Evolutionary conservation across 2,329 filamentous ascomycete genomes (phyloP).

Genomic region (Microsporum audouinii): DNA sequence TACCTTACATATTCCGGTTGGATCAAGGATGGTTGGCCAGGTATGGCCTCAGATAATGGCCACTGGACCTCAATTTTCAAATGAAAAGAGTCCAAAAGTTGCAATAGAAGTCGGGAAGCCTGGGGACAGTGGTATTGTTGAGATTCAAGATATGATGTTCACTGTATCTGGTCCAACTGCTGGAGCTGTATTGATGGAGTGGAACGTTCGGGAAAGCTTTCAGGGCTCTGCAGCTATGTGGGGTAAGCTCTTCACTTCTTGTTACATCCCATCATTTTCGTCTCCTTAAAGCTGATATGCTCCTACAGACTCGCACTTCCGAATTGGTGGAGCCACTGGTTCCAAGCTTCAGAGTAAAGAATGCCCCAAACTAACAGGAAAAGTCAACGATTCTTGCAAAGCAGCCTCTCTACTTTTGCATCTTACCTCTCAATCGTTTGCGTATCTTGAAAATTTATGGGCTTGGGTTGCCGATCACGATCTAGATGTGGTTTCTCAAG

Average conservation of each 20-base stretch:
- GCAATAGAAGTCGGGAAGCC: constrained; percentile 20
- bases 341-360: constrained; percentile 22
- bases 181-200: constrained; percentile 28
- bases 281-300: constrained; percentile 11
- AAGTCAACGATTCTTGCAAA: constrained; percentile 17
- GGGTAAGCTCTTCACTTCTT: not conserved
- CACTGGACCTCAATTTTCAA: constrained; percentile 21
- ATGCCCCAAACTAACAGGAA: constrained; percentile 20
- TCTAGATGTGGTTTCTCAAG: constrained; percentile 1
- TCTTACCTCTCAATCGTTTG: constrained; percentile 44
- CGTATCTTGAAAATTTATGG: constrained; percentile 22
- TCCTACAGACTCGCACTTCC: constrained; percentile 28
- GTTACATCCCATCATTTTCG: not conserved
- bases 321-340: constrained; percentile 30
- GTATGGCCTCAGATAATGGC: constrained; percentile 28
- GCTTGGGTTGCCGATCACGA: constrained; percentile 15
- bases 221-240: constrained; percentile 17
- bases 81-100: constrained; percentile 17
- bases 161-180: constrained; percentile 26
- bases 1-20: constrained; percentile 55
- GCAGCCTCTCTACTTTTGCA: constrained; percentile 47
- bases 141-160: constrained; percentile 29
- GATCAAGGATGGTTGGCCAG: constrained; percentile 51
- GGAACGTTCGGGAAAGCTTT: constrained; percentile 24
- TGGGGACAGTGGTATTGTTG: constrained; percentile 25